Evolutionary conservation across 1,284 basidiomycete species (phyloP), one percentile per base, ranked within the genome.

Genomic region (Melampsora medusae): DNA sequence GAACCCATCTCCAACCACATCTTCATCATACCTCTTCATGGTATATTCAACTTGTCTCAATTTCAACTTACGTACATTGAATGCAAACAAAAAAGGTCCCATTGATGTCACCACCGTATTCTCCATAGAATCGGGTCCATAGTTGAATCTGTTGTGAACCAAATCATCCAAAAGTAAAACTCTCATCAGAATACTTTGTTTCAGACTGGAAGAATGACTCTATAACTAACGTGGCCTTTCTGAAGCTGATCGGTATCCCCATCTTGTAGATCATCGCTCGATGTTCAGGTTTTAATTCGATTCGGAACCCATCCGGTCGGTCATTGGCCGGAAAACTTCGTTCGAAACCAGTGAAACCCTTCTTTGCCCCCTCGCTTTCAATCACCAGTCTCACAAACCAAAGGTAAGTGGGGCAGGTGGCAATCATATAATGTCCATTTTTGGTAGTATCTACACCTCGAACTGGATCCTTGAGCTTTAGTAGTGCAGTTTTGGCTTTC

Each of bases 401-500:
- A 77, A 99, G 86, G 82, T 98, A 98, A 6, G 90, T 95, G 85
- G 92, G 92, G 80, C 93, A 97, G 42, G 97, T 99, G 7, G 95
- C 97, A 42, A 99, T 91, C 77, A 99, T 89, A 87, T 91, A 99
- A 71, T 94, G 89, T 49, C 97, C 97, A 82, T 93, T 90, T 19
- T 92, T 90, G 2, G 95, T 95, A 9, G 94, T 93, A 84, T 99
- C 97, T 67, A 99, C 88, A 42, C 96, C 96, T 68, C 93, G 84
- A 81, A 99, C 97, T 31, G 59, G 96, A 93, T 84, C 97, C 94
- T 35, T 97, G 95, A 35, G 98, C 87, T 46, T 94, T 92, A 33
- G 96, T 93, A 65, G 99, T 85, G n/a, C 94, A 93, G 25, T 97
- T 99, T 88, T 99, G 48, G 97, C 97, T 81, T 94, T 99, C 88